Base-by-base conservation (phyloP, 2,329 filamentous ascomycete species). In the Neopestalotiopsis sp. region DNA sequence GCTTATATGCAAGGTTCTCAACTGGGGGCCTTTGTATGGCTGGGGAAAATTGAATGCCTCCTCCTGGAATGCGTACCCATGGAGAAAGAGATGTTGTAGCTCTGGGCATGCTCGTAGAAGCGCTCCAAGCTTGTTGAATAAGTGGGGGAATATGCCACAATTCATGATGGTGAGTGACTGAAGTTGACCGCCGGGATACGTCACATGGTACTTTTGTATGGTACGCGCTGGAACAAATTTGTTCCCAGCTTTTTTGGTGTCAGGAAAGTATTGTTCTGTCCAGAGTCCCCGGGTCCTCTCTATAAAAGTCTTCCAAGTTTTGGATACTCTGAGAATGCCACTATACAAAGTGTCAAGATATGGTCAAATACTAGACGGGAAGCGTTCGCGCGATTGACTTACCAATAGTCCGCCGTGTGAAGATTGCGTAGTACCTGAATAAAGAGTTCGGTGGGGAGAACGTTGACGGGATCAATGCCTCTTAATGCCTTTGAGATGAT, bases 301-400 rank as follows among this genome's bases (percentile, higher is more conserved):
- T 34, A 67, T 42, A 42, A 67, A 67, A 10, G 28, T 20, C 28
- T 62, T 63, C 66, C 66, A 67, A 7, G 13, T 9, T 24, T 67
- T 67, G 17, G 66, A 67, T 14, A 67, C 57, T 20, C 66, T 34
- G 42, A 67, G 40, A 30, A 34, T 53, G 17, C 57, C 34, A 28
- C 66, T 67, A 59, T 3, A 38, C n/a, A 24, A 59, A 14, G 9
- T n/a, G 3, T 53, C 7, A 53, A 20, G 7, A 17, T 9, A 30
- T 59, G 57, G 3, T 20, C 17, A 66, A 24, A 38, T 24, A 57
- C 17, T 4, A 40, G 17, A 66, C 20, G 13, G 14, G n/a, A 34
- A 10, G 14, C 6, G 30, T 6, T 17, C 12, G 56, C 17, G 63
- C 12, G 17, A 34, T 5, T 13, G 24, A 38, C 65, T 14, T 67